Evolutionary conservation across 2,329 filamentous ascomycete genomes (phyloP).

Genomic region (Calonectria hawksworthii): DNA sequence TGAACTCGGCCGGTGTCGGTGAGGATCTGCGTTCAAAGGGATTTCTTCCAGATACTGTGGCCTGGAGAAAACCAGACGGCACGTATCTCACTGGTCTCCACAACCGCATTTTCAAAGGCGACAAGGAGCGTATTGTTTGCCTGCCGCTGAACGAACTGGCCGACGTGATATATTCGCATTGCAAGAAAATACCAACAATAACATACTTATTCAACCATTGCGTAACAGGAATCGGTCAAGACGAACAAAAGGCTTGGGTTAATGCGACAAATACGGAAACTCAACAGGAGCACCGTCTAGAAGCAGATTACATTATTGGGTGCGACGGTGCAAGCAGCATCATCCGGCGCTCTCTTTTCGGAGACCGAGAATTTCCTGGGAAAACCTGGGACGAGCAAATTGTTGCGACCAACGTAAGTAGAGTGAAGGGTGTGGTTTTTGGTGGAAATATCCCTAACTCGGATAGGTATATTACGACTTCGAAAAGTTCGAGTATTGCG

Average conservation of each 20-base stretch:
- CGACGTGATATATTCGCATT: too few species aligned
- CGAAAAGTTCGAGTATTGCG: constrained; percentile 65
- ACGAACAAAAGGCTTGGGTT: not conserved
- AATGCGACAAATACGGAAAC: not conserved
- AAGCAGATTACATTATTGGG: not conserved
- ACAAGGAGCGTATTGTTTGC: too few species aligned
- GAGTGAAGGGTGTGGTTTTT: too few species aligned
- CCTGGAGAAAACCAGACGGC: not conserved
- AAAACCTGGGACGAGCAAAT: not conserved
- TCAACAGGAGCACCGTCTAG: not conserved
- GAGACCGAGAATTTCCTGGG: not conserved
- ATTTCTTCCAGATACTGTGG: constrained; percentile 1
- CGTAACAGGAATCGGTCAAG: not conserved
- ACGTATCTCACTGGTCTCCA: too few species aligned
- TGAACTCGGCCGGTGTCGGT: constrained; percentile 25
- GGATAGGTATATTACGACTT: constrained; percentile 67
- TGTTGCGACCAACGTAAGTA: not conserved
- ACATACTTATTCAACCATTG: not conserved
- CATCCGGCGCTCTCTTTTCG: not conserved
- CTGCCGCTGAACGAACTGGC: too few species aligned
- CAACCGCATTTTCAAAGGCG: too few species aligned
- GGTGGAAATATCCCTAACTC: too few species aligned
- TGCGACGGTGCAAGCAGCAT: not conserved
- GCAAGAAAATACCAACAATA: too few species aligned
- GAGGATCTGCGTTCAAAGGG: constrained; percentile 24